Percentiles rank a stretch among this genome's conserved stretches.
Conservation (phyloP, 2,329 filamentous ascomycete genomes). For the Talaromyces sp. region DNA sequence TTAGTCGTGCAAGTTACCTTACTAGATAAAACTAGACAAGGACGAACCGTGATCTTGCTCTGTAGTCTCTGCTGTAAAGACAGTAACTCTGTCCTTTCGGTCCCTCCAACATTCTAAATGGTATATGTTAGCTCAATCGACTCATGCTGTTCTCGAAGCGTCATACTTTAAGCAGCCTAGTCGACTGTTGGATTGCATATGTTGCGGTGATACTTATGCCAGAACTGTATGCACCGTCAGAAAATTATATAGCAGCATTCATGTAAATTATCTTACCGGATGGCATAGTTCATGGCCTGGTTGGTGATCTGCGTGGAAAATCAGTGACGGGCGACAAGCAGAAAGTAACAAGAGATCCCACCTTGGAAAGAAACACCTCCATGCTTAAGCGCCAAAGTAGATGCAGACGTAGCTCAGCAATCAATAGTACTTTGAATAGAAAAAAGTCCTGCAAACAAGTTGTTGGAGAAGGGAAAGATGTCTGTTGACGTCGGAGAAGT, state of each 20-base stretch:
- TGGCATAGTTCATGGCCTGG: constrained; percentile 89
- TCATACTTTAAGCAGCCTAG: constrained; percentile 65
- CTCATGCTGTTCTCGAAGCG: not conserved
- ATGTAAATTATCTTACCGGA: constrained; percentile 48
- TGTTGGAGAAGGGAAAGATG: not conserved
- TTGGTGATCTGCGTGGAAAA: constrained; percentile 54
- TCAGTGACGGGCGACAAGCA: not conserved
- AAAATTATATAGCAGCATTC: not conserved
- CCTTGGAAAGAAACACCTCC: constrained; percentile 65
- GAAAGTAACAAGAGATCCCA: constrained; percentile 28
- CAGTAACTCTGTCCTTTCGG: constrained; percentile 67
- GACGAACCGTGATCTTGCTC: constrained; percentile 72
- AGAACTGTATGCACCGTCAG: constrained; percentile 48
- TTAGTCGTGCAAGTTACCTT: not conserved
- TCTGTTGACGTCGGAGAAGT: not conserved
- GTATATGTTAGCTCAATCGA: not conserved
- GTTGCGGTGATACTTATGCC: constrained; percentile 80
- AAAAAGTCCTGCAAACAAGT: not conserved
- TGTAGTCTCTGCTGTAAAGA: constrained; percentile 70
- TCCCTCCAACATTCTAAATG: constrained; percentile 63
- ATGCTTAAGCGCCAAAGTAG: constrained; percentile 48
- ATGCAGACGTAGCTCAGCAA: not conserved
- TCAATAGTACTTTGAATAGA: too few species aligned
- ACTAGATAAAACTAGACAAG: not conserved
- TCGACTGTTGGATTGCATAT: constrained; percentile 80